Base-by-base conservation (phyloP, 164 flowering plant genomes). In the Berberis thunbergii region DNA sequence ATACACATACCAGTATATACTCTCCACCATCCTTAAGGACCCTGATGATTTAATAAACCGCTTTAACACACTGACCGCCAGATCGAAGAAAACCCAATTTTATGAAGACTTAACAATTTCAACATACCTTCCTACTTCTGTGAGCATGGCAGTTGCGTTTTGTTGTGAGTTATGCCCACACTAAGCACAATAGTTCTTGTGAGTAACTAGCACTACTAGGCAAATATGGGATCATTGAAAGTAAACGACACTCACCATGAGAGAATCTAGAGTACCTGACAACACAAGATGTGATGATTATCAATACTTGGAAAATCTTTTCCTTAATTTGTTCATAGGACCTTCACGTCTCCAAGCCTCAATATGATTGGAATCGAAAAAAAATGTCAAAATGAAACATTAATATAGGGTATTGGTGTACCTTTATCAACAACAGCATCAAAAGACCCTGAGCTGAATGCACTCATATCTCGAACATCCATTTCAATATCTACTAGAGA, bases 201-300 rank as follows among this genome's bases (percentile, higher is more conserved):
- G 3, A 67, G 70, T 67, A 69, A 76, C 43, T 42, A 61, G 43
- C 48, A 63, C 4, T 8, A 45, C n/a, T 49, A 46, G 13, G n/a
- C 43, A 65, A 74, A 69, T 10, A 44, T 43, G 61, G 26, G 41
- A 60, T 9, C 6, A 59, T 67, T 57, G 9, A 48, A 68, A 66
- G 56, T 41, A 62, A 8, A 56, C 43, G 60, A n/a, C 61, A 82
- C 93, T 86, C 81, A 85, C 97, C 90, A 91, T 75, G 43, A 91
- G 74, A 61, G 97, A 84, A 75, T 91, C 97, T 43, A 91, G 80
- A 66, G 91, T 91, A 56, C 97, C 95, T 90, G 85, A 50, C 75
- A 69, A 67, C 52, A 62, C 41, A 54, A 72, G 61, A 63, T 26
- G 61, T 43, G 53, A 64, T 6, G 45, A 46, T 46, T 46, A 8